Percentiles rank a stretch among this genome's conserved stretches.
phyloP scores from a whole-genome alignment of 257 asterid genomes.

The Solanum ahanhuiri region DNA sequence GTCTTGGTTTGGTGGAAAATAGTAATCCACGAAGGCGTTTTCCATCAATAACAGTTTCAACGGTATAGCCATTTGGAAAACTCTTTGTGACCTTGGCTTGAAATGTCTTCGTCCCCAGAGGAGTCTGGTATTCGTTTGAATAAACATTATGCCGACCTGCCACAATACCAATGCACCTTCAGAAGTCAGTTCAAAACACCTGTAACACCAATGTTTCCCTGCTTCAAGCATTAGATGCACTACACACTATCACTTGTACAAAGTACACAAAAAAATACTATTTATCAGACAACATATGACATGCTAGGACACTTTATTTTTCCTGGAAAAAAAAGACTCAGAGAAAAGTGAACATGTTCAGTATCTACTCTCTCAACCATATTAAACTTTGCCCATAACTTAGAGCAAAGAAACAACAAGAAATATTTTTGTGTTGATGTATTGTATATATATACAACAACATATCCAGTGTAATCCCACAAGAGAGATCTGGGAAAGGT shows the following conservation, averaged over 20 bases:
- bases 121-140: conserved; percentile 34
- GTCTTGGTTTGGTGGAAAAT: conserved; percentile 50
- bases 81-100: conserved; percentile 76
- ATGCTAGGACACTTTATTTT: background rate
- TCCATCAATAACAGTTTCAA: conserved; percentile 87
- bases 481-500: no score
- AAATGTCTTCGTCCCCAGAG: conserved; percentile 61
- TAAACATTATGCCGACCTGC: conserved; percentile 36
- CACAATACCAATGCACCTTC: conserved; percentile 1
- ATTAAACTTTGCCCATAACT: background rate
- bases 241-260: background rate
- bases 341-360: background rate
- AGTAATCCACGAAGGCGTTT: conserved; percentile 73
- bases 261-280: background rate
- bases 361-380: background rate
- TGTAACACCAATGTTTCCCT: background rate
- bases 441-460: no score
- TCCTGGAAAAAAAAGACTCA: background rate
- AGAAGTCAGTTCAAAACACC: background rate
- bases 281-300: background rate
- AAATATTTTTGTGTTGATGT: background rate
- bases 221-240: background rate
- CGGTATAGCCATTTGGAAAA: conserved; percentile 50
- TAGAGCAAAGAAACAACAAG: background rate
- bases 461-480: no score